Base-by-base conservation (phyloP, 257 asterid genomes). In the Catharanthus roseus region DNA sequence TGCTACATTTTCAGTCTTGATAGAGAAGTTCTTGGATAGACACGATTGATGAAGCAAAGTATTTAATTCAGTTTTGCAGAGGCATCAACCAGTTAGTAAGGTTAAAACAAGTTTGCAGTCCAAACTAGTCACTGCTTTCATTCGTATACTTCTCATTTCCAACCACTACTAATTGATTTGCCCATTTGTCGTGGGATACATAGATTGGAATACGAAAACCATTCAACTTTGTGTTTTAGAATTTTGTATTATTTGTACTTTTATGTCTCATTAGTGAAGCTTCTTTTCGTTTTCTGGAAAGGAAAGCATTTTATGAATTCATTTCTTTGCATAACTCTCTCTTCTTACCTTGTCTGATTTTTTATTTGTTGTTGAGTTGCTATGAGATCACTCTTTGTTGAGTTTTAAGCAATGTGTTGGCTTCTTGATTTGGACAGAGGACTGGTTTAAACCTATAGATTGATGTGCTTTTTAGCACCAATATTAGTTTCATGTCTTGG, bases 1-100 rank as follows among this genome's bases (percentile, higher is more conserved):
- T 57, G 85, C 87, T 67, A 77, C 87, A 66, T 85, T 82, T 76
- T 85, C 89, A 1, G 89, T 85, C 36, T n/a, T 85, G 69, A 85
- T 82, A 76, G 89, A 85, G 82, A 85, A 82, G 79, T 85, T 85
- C 65, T 74, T 85, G 33, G 89, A 85, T 9, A 76, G 87, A 56
- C 79, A 80, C 11, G 60, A 67, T 34, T 73, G 64, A 55, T 11
- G 39, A 72, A 36, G 69, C 62, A 61, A 13, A 28, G 6, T 44
- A 42, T 33, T 41, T 23, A n/a, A 26, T 42, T 65, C 34, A 63
- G 62, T 66, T 74, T 65, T 55, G 67, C 53, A 61, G 69, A 63
- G 54, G 44, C 26, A 29, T 45, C 68, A 31, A 29, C 23, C 50
- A 42, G 47, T 39, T 51, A 73, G 36, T 47, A 21, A 65, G 42